phyloP scores from a whole-genome alignment of 140 eudicot species.

The Erigeron philadelphicus region DNA sequence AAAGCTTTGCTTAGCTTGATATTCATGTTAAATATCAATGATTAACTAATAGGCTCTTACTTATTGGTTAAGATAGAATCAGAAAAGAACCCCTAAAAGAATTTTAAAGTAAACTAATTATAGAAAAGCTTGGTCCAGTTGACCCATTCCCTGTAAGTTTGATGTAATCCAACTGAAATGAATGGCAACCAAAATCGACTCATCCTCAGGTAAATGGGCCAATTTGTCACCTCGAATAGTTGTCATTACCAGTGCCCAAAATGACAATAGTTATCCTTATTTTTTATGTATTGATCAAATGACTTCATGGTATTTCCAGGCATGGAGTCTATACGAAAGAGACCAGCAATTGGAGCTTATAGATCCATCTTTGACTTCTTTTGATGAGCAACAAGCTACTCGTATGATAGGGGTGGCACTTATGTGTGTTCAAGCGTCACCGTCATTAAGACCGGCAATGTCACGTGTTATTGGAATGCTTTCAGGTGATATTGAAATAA shows the following conservation, averaged over 20 bases:
- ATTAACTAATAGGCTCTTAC: too few relatives aligned
- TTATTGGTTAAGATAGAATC: too few relatives aligned
- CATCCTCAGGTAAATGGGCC: not conserved
- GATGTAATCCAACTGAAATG: too few relatives aligned
- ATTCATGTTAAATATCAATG: conserved; percentile 1
- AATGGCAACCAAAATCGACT: not conserved
- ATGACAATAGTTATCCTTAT: not conserved
- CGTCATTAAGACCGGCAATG: conserved; percentile 45
- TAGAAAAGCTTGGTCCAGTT: too few relatives aligned
- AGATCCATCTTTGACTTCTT: conserved; percentile 31
- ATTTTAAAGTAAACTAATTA: too few relatives aligned
- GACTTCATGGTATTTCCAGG: conserved; percentile 26
- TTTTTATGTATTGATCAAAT: conserved; percentile 1
- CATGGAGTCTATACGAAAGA: conserved; percentile 41
- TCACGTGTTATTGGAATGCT: conserved; percentile 51
- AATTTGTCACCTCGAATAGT: not conserved
- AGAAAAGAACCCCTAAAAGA: too few relatives aligned
- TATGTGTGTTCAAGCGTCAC: conserved; percentile 55
- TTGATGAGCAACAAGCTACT: conserved; percentile 32
- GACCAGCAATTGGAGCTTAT: conserved; percentile 34
- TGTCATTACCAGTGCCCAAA: not conserved
- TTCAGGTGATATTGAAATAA: conserved; percentile 41
- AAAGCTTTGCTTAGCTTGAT: conserved; percentile 9
- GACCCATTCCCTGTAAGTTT: too few relatives aligned
- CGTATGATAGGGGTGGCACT: conserved; percentile 48